Evolutionary conservation across 768 basidiomycete genomes (phyloP).

Genomic region (Tylopilus vinaceipallidus): DNA sequence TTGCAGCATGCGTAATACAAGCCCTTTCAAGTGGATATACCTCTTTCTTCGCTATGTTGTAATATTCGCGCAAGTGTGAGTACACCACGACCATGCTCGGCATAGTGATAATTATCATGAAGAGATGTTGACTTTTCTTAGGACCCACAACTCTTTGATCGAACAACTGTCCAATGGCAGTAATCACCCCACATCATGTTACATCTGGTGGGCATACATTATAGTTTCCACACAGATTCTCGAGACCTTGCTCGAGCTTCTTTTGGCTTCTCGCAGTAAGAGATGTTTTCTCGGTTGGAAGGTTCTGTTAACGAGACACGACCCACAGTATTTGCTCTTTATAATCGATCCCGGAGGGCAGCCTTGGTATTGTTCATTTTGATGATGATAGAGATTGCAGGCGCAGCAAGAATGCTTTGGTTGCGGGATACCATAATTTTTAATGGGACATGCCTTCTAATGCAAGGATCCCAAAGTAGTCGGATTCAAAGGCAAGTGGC

Average conservation of each 20-base stretch:
- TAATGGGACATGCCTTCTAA: slow-evolving; percentile 12
- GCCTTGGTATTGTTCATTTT: slow-evolving; percentile 4
- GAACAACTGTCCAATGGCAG: slow-evolving; percentile 6
- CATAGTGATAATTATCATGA: neutral
- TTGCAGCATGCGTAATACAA: slow-evolving; percentile 23
- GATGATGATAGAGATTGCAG: slow-evolving; percentile 6
- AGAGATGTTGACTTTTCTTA: neutral
- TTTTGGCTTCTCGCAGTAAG: slow-evolving; percentile 19
- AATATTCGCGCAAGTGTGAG: slow-evolving; percentile 22
- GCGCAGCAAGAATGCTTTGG: slow-evolving; percentile 2
- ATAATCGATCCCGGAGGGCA: slow-evolving; percentile 15
- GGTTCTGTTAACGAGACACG: neutral
- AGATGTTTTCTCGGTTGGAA: neutral
- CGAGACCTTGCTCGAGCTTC: slow-evolving; percentile 11
- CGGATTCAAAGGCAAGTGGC: slow-evolving; percentile 13
- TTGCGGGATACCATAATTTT: neutral
- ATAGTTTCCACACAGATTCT: slow-evolving; percentile 3
- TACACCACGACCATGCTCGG: neutral
- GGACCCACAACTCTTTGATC: slow-evolving; percentile 15
- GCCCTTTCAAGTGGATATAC: slow-evolving; percentile 30
- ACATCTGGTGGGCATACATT: slow-evolving; percentile 12
- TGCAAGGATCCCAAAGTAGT: neutral
- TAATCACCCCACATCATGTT: slow-evolving; percentile 9
- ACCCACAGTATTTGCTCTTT: slow-evolving; percentile 17
- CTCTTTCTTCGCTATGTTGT: slow-evolving; percentile 25